These are phyloP conservation scores for Zhuliangozyma parablackwelliae DNA, from an alignment of 1,139 yeast genomes.

Conservation along the genomic window DNA sequence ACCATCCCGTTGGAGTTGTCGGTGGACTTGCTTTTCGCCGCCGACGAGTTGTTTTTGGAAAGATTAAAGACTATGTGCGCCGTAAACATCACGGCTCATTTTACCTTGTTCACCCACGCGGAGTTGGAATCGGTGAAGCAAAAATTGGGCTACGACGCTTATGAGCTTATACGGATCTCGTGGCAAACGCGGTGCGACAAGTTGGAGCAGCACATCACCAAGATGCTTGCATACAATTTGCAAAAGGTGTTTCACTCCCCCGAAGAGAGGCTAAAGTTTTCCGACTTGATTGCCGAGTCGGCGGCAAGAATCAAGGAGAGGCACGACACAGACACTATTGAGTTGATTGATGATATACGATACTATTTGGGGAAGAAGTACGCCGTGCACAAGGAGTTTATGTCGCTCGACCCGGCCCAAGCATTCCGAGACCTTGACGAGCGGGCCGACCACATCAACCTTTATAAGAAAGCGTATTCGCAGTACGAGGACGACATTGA, in stretches of 20 bases:
- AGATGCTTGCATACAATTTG: constrained; percentile 51
- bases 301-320: constrained; percentile 57
- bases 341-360: constrained; percentile 71
- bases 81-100: constrained; percentile 47
- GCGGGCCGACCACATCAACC: constrained; percentile 22
- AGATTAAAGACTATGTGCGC: constrained; percentile 65
- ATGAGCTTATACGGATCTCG: constrained; percentile 56
- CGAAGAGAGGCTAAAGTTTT: constrained; percentile 19
- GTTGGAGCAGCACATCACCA: constrained; percentile 61
- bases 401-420: constrained; percentile 25
- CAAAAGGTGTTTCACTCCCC: constrained; percentile 28
- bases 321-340: constrained; percentile 76
- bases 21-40: constrained; percentile 53
- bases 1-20: constrained; percentile 47
- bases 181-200: constrained; percentile 68
- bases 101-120: constrained; percentile 15
- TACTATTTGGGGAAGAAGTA: constrained; percentile 55
- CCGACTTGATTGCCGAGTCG: constrained; percentile 33
- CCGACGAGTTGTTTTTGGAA: constrained; percentile 61
- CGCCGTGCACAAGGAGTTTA: constrained; percentile 26
- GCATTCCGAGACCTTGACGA: constrained; percentile 12
- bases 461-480: constrained; percentile 25
- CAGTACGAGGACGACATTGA: constrained; percentile 32
- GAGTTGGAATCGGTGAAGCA: constrained; percentile 18
- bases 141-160: constrained; percentile 36